Base-by-base conservation (phyloP, 2,329 filamentous ascomycete species). In the Alternaria tenuissima region DNA sequence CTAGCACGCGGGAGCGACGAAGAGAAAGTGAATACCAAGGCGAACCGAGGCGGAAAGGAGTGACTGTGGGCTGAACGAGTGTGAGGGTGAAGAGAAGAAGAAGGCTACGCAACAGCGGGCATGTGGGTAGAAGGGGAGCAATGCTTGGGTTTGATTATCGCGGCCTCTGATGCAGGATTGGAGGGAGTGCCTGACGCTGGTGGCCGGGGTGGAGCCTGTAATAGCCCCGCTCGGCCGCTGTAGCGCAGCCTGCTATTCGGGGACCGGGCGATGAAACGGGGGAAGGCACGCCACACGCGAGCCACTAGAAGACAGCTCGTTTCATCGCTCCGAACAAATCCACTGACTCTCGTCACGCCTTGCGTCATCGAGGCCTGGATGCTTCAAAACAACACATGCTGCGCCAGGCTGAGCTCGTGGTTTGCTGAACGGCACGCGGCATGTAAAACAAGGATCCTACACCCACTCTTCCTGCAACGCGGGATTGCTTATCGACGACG, bases 71-170 rank as follows among this genome's bases (percentile, higher is more conserved):
- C 55, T 61, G 58, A 68, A 38, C n/a, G 57, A 44, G 53, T 26
- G 41, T 52, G 57, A 52, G 34, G 32, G 34, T 38, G 54, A n/a
- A 46, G 28, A 44, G 43, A 59, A 42, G 43, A 55, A 39, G 18
- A 43, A 18, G 61, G 51, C 34, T 52, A 57, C 54, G 53, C 44
- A 61, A 38, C 46, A 57, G 67, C 62, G 67, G 66, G 60, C 61
- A 52, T 46, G 67, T 52, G 66, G 65, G 58, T 62, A 69, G 55
- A 65, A 68, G 66, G 64, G 67, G 64, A 64, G 62, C 44, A 46
- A 36, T 36, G 57, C 52, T 49, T 54, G 53, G 65, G 68, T 67
- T 70, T 71, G 70, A 73, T 73, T 69, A 61, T 66, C 56, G 57
- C 53, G 57, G 56, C 48, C 48, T 55, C 46, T 26, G 24, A 26